Conservation (phyloP, 2,329 filamentous ascomycete species). For the Paraconiothyrium brasiliense region DNA sequence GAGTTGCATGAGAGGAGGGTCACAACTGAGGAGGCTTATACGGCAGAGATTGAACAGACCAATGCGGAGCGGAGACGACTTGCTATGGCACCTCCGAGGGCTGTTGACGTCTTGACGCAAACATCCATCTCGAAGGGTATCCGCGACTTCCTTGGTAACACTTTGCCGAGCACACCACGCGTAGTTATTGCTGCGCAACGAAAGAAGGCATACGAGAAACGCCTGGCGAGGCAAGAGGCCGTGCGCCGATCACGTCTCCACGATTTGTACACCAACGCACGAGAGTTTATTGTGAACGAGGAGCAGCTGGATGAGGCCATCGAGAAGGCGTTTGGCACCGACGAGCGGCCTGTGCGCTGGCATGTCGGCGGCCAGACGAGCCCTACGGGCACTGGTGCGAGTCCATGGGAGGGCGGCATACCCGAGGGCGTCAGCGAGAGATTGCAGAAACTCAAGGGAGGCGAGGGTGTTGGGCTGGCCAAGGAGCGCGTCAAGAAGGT, state of each 20-base stretch:
- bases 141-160: constrained; percentile 46
- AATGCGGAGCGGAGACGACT: constrained; percentile 61
- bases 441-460: constrained; percentile 46
- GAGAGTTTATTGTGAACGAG: constrained; percentile 86
- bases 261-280: constrained; percentile 88
- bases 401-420: constrained; percentile 42
- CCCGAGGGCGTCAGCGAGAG: constrained; percentile 46
- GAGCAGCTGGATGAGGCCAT: constrained; percentile 77
- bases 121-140: constrained; percentile 42
- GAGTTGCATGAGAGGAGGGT: constrained; percentile 67
- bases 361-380: constrained; percentile 33
- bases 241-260: constrained; percentile 77
- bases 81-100: constrained; percentile 71
- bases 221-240: constrained; percentile 63
- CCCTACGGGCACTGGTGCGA: constrained; percentile 32
- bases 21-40: constrained; percentile 31
- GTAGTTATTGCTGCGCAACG: constrained; percentile 36
- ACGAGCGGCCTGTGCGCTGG: constrained; percentile 56
- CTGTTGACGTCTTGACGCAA: constrained; percentile 61
- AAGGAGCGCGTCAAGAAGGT: constrained; percentile 70
- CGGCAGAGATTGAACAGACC: constrained; percentile 31
- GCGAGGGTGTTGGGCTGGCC: constrained; percentile 55
- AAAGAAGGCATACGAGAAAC: constrained; percentile 49
- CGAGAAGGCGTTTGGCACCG: constrained; percentile 77
- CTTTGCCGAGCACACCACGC: constrained; percentile 37